Percentiles rank a stretch among this genome's conserved stretches.
These are phyloP conservation scores for Podospora appendiculata DNA, from an alignment of 495 filamentous ascomycete genomes.

Conservation along the genomic window DNA sequence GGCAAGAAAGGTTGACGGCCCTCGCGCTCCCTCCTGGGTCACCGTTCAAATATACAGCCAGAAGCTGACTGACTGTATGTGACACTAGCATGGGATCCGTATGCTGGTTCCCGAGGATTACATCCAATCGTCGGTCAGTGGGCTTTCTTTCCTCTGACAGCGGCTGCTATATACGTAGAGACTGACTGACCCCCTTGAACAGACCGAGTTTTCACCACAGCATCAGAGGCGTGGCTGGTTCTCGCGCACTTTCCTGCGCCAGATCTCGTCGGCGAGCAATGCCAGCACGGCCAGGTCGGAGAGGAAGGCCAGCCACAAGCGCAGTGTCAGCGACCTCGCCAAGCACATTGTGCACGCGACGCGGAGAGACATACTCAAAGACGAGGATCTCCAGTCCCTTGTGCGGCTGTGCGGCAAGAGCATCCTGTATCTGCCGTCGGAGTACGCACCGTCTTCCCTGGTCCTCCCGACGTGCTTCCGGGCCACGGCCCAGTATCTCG, in stretches of 20 bases:
- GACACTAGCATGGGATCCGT: conserved; percentile 32
- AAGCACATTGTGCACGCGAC: conserved; percentile 36
- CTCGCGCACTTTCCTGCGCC: conserved; percentile 23
- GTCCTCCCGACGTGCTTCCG: conserved; percentile 69
- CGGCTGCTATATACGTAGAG: neutral
- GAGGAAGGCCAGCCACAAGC: conserved; percentile 27
- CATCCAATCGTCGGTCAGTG: conserved; percentile 8
- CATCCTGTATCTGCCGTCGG: conserved; percentile 55
- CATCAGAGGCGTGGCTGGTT: conserved; percentile 22
- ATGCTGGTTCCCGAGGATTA: conserved; percentile 20
- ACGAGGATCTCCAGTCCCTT: conserved; percentile 54
- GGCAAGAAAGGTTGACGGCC: conserved; percentile 35
- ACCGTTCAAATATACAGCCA: no score
- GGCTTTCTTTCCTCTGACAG: neutral
- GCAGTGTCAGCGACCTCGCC: conserved; percentile 43
- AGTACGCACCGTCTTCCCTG: conserved; percentile 56
- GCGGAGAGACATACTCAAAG: conserved; percentile 37
- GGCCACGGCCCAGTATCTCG: conserved; percentile 58
- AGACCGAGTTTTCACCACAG: conserved; percentile 8
- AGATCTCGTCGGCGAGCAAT: conserved; percentile 16
- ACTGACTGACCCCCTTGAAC: neutral
- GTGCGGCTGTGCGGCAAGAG: conserved; percentile 69
- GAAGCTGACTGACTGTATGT: conserved; percentile 8
- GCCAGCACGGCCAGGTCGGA: conserved; percentile 20
- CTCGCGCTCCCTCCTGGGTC: no score